phyloP scores from a whole-genome alignment of 2,329 filamentous ascomycete species.

The Claviceps fusiformis region DNA sequence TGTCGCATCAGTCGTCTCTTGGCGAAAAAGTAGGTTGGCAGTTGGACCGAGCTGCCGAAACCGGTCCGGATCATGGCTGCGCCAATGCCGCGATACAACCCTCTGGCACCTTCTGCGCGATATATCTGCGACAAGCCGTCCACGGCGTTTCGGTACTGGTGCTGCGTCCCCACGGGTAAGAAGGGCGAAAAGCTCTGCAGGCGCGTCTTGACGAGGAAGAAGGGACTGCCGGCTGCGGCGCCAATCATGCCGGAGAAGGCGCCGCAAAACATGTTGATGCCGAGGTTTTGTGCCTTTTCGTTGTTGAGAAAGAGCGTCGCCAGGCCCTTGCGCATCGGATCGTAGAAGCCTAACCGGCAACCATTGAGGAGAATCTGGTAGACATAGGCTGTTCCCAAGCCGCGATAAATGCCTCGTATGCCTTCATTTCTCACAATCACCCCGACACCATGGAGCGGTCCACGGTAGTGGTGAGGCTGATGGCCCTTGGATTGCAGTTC shows the following conservation, averaged over 20 bases:
- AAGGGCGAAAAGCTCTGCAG: slow-evolving; percentile 89
- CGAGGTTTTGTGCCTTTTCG: slow-evolving; percentile 64
- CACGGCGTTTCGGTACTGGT: slow-evolving; percentile 72
- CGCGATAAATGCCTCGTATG: slow-evolving; percentile 69
- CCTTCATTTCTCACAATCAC: slow-evolving; percentile 91
- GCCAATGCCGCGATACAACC: slow-evolving; percentile 78
- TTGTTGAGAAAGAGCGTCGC: slow-evolving; percentile 60
- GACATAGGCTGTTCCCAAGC: slow-evolving; percentile 82
- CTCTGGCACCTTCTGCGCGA: slow-evolving; percentile 58
- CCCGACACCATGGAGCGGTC: slow-evolving; percentile 78
- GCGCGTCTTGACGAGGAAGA: slow-evolving; percentile 95
- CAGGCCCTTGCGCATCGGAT: slow-evolving; percentile 68
- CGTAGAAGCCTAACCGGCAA: slow-evolving; percentile 93
- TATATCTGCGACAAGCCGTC: slow-evolving; percentile 79
- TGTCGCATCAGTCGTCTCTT: slow-evolving; percentile 76
- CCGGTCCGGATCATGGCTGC: slow-evolving; percentile 94
- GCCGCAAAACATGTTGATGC: slow-evolving; percentile 86
- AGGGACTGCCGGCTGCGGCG: slow-evolving; percentile 84
- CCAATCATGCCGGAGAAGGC: slow-evolving; percentile 82
- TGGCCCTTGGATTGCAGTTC: slow-evolving; percentile 80
- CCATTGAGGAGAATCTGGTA: slow-evolving; percentile 96
- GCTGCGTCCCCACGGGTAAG: slow-evolving; percentile 91
- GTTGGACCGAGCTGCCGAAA: slow-evolving; percentile 88
- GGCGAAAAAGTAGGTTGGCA: slow-evolving; percentile 96
- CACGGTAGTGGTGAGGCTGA: slow-evolving; percentile 77